Percentiles rank a stretch among this genome's conserved stretches.
phyloP scores from a whole-genome alignment of 2,329 filamentous ascomycete genomes.

The Diaporthe sp. region DNA sequence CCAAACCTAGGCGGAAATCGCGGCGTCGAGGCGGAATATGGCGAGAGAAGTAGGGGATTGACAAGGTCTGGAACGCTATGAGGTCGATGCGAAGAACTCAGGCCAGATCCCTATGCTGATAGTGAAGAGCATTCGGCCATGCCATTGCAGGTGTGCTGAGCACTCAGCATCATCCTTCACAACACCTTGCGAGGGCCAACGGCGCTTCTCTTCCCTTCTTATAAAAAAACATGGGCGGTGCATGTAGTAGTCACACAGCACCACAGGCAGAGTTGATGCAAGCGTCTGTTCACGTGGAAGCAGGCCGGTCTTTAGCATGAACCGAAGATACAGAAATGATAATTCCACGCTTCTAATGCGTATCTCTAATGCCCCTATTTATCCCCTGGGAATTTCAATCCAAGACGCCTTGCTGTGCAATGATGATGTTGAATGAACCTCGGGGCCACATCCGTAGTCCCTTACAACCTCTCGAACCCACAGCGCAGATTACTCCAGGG shows the following conservation, averaged over 20 bases:
- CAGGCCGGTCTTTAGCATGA: not conserved
- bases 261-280: not conserved
- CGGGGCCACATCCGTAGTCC: not conserved
- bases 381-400: slow-evolving; percentile 43
- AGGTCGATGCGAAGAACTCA: not conserved
- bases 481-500: not conserved
- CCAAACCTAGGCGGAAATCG: too few relatives aligned
- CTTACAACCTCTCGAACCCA: slow-evolving; percentile 17
- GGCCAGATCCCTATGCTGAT: not conserved
- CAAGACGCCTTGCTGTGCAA: slow-evolving; percentile 34
- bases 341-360: slow-evolving; percentile 25
- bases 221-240: not conserved
- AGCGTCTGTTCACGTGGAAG: not conserved
- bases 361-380: slow-evolving; percentile 24
- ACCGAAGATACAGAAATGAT: not conserved
- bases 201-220: not conserved
- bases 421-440: slow-evolving; percentile 23
- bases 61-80: not conserved
- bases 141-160: not conserved
- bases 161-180: not conserved
- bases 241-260: not conserved
- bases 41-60: not conserved
- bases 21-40: too few relatives aligned
- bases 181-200: not conserved
- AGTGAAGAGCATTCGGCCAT: not conserved